Evolutionary conservation across 2,329 filamentous ascomycete species (phyloP).

Genomic region (Colletotrichum cuscutae): DNA sequence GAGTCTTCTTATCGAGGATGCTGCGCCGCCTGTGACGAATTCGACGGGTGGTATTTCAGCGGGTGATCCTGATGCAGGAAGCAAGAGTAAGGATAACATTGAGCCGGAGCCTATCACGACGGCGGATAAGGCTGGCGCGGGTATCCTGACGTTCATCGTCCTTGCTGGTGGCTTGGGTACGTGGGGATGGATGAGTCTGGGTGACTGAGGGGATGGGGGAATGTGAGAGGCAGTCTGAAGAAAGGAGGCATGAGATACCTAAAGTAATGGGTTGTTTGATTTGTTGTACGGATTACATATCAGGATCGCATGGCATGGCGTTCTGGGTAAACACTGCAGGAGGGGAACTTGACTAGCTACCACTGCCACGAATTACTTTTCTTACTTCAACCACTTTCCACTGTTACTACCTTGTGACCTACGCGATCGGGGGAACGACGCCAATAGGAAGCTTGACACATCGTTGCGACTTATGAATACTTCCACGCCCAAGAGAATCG

Average conservation of each 20-base stretch:
- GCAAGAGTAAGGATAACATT: constrained; percentile 43
- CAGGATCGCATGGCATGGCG: constrained; percentile 34
- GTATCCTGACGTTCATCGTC: constrained; percentile 58
- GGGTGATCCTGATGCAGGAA: constrained; percentile 54
- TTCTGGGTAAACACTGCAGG: constrained; percentile 19
- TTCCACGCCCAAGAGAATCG: neutral
- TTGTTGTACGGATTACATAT: constrained; percentile 24
- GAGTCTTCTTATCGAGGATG: constrained; percentile 56
- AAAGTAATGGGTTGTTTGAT: constrained; percentile 5
- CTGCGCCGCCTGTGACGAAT: constrained; percentile 54
- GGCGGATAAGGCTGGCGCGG: constrained; percentile 59
- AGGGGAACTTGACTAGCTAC: neutral
- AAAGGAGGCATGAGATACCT: neutral
- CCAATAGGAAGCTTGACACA: neutral
- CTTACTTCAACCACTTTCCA: neutral
- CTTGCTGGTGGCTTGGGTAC: constrained; percentile 52
- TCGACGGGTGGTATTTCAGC: constrained; percentile 61
- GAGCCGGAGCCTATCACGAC: constrained; percentile 49
- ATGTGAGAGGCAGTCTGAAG: neutral
- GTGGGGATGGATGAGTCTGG: constrained; percentile 61
- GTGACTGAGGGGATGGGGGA: neutral
- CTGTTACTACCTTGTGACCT: neutral
- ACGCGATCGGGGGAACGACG: neutral
- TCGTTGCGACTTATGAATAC: neutral
- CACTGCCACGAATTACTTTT: neutral